Conservation (phyloP, 148 eudicot species). For the Heliamphora exappendiculata region DNA sequence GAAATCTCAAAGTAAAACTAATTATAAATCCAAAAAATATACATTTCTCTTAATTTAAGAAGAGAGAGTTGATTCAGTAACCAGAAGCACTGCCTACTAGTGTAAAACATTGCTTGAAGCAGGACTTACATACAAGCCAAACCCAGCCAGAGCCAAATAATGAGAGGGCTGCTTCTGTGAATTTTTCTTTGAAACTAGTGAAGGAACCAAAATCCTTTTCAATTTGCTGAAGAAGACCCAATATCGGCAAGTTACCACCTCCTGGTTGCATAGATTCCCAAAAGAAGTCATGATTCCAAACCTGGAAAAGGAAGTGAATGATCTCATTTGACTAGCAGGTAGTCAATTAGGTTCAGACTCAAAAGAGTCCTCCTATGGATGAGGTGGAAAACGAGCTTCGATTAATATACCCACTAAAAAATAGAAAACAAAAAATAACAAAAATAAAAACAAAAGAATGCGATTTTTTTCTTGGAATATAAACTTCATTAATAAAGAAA, state of each 20-base stretch:
- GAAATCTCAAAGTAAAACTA: background rate
- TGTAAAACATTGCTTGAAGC: background rate
- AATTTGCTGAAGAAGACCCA: slow-evolving; percentile 72
- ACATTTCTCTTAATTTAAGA: background rate
- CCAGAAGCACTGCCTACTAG: background rate
- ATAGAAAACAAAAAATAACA: background rate
- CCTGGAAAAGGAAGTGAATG: slow-evolving; percentile 36
- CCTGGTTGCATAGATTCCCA: slow-evolving; percentile 99
- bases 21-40: background rate
- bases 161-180: slow-evolving; percentile 65
- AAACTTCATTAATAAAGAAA: background rate
- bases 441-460: background rate
- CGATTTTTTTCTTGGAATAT: background rate
- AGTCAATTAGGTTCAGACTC: background rate
- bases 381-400: background rate
- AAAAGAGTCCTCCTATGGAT: background rate
- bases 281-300: slow-evolving; percentile 96
- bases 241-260: slow-evolving; percentile 67
- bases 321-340: background rate
- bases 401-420: background rate
- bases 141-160: slow-evolving; percentile 88
- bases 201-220: slow-evolving; percentile 91
- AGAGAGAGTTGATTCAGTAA: background rate
- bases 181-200: slow-evolving; percentile 60
- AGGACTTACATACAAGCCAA: slow-evolving; percentile 88